phyloP scores from a whole-genome alignment of 2,329 filamentous ascomycete species.

The Paecilomyces variotii region DNA sequence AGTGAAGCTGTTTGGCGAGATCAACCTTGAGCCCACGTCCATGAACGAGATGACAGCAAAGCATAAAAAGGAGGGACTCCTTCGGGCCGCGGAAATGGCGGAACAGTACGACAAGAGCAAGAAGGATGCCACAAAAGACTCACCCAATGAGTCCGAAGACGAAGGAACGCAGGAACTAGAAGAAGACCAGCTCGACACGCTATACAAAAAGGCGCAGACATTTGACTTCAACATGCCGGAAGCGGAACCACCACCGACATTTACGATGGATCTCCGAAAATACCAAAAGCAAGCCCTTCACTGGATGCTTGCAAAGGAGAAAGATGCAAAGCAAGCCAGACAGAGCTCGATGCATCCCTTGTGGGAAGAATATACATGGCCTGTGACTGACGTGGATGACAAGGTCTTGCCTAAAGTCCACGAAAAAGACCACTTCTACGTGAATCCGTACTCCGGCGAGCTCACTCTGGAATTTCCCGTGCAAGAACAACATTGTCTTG shows the following conservation, averaged over 20 bases:
- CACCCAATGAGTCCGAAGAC: constrained; percentile 47
- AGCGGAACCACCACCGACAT: constrained; percentile 72
- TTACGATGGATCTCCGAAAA: constrained; percentile 73
- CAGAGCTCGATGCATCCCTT: constrained; percentile 88
- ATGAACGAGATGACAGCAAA: constrained; percentile 67
- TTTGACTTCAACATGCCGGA: constrained; percentile 92
- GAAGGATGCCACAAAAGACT: constrained; percentile 36
- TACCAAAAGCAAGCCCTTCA: constrained; percentile 94
- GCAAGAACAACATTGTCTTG: constrained; percentile 90
- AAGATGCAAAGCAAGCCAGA: constrained; percentile 60
- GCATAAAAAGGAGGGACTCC: constrained; percentile 72
- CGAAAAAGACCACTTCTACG: constrained; percentile 70
- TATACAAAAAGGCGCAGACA: constrained; percentile 93
- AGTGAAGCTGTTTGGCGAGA: constrained; percentile 81
- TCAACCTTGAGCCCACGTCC: constrained; percentile 69
- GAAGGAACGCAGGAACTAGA: constrained; percentile 89
- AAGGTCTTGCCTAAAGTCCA: constrained; percentile 59
- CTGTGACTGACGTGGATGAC: constrained; percentile 77
- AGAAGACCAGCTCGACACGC: constrained; percentile 84
- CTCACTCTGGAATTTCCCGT: constrained; percentile 83
- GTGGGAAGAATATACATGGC: constrained; percentile 95
- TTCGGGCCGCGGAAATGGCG: constrained; percentile 80
- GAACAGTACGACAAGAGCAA: constrained; percentile 64
- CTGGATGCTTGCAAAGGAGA: constrained; percentile 96
- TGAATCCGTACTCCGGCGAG: constrained; percentile 95